Percentiles rank a stretch among this genome's conserved stretches.
Evolutionary conservation across 352 stramenopile species (phyloP).

Genomic region (Globisporangium orthogonon): DNA sequence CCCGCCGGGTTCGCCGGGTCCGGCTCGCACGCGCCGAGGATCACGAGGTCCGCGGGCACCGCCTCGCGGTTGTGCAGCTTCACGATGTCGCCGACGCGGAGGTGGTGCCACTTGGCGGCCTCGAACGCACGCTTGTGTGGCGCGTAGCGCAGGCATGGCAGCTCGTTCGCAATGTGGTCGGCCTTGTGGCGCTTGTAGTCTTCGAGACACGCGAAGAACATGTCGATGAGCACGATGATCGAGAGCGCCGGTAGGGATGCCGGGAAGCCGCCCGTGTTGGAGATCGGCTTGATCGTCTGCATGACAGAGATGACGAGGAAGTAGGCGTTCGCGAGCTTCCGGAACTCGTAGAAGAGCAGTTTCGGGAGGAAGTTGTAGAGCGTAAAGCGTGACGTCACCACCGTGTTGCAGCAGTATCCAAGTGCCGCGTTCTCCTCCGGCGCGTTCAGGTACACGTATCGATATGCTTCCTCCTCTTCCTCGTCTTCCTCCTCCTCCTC

Average conservation of each 20-base stretch:
- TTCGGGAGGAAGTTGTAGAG: conserved; percentile 90
- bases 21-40: conserved; percentile 76
- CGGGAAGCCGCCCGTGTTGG: conserved; percentile 88
- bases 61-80: conserved; percentile 86
- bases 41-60: conserved; percentile 84
- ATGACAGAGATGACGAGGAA: conserved; percentile 92
- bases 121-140: conserved; percentile 38
- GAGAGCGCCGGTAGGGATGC: conserved; percentile 87
- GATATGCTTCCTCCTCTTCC: conserved; percentile 41
- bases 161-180: conserved; percentile 82
- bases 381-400: conserved; percentile 90
- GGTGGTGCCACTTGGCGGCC: conserved; percentile 55
- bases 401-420: conserved; percentile 64
- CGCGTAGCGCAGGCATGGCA: conserved; percentile 50
- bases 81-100: conserved; percentile 88
- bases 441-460: conserved; percentile 71
- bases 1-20: conserved; percentile 59
- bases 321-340: conserved; percentile 91
- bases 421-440: conserved; percentile 45
- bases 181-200: conserved; percentile 88
- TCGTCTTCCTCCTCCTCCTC: conserved; percentile 1
- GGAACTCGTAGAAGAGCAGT: conserved; percentile 88
- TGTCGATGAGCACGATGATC: conserved; percentile 92
- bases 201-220: conserved; percentile 89
- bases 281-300: conserved; percentile 89